These are phyloP conservation scores for Thalia dealbata DNA, from an alignment of 176 grass and related monocot genomes.

Conservation along the genomic window DNA sequence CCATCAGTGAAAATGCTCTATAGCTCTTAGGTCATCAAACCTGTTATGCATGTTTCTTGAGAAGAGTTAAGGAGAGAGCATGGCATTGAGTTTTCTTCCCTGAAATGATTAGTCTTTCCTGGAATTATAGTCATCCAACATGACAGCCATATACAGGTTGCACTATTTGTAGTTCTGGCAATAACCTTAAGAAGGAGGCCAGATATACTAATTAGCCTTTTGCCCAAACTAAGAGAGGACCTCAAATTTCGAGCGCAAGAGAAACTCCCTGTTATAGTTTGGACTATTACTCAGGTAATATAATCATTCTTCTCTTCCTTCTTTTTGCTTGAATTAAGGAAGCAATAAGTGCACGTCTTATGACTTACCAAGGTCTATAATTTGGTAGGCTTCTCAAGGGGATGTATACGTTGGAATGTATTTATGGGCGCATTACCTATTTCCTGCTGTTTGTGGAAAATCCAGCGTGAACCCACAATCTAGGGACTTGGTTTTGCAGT, in stretches of 20 bases:
- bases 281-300: constrained; percentile 79
- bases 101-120: neutral
- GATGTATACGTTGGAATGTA: constrained; percentile 70
- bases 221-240: constrained; percentile 64
- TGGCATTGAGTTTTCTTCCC: neutral
- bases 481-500: constrained; percentile 83
- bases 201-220: constrained; percentile 42
- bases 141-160: constrained; percentile 41
- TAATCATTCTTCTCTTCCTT: neutral
- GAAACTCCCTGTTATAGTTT: constrained; percentile 71
- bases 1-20: neutral
- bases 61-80: neutral
- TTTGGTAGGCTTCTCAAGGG: constrained; percentile 67
- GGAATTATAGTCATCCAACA: neutral
- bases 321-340: neutral
- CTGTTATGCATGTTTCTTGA: neutral
- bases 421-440: constrained; percentile 73
- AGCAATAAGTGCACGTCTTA: neutral
- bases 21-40: neutral
- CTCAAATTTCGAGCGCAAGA: constrained; percentile 77
- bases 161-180: constrained; percentile 82
- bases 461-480: constrained; percentile 63
- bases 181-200: constrained; percentile 79
- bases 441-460: constrained; percentile 75
- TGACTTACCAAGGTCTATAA: neutral